phyloP scores from a whole-genome alignment of 176 grass and related monocot genomes.

The Bothriochloa decipiens region DNA sequence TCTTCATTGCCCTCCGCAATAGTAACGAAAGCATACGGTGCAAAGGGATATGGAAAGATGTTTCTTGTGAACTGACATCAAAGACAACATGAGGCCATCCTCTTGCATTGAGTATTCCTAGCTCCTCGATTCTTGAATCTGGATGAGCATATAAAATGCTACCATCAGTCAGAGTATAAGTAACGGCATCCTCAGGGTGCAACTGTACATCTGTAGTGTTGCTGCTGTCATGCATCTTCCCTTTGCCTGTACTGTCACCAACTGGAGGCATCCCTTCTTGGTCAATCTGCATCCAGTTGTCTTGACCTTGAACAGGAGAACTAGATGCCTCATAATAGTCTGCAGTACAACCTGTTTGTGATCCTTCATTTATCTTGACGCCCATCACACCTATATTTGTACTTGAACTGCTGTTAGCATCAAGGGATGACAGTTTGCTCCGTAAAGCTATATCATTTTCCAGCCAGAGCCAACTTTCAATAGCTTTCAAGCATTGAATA shows the following conservation, averaged over 20 bases:
- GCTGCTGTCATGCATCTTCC: conserved; percentile 48
- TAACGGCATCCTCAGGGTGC: conserved; percentile 51
- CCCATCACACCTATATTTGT: conserved; percentile 30
- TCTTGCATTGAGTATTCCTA: conserved; percentile 64
- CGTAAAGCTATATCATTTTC: conserved; percentile 51
- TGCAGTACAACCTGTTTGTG: conserved; percentile 8
- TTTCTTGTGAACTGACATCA: conserved; percentile 95
- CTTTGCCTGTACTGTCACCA: conserved; percentile 40
- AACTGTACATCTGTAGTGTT: conserved; percentile 35
- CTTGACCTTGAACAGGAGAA: conserved; percentile 36
- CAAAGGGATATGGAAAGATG: conserved; percentile 95
- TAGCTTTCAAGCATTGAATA: conserved; percentile 80
- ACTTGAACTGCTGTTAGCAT: conserved; percentile 44
- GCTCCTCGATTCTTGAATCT: conserved; percentile 64
- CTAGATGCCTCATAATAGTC: conserved; percentile 32
- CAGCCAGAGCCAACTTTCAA: conserved; percentile 92
- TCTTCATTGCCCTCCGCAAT: conserved; percentile 67
- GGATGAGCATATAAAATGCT: conserved; percentile 64
- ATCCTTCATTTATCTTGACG: conserved; percentile 40
- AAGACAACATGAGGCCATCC: conserved; percentile 81
- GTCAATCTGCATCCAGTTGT: conserved; percentile 39
- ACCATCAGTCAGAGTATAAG: conserved; percentile 63
- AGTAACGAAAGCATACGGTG: conserved; percentile 94
- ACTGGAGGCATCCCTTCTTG: conserved; percentile 26
- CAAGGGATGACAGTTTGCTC: conserved; percentile 52